Base-by-base conservation (phyloP, 2,329 filamentous ascomycete species). In the Colletotrichum tropicicola region DNA sequence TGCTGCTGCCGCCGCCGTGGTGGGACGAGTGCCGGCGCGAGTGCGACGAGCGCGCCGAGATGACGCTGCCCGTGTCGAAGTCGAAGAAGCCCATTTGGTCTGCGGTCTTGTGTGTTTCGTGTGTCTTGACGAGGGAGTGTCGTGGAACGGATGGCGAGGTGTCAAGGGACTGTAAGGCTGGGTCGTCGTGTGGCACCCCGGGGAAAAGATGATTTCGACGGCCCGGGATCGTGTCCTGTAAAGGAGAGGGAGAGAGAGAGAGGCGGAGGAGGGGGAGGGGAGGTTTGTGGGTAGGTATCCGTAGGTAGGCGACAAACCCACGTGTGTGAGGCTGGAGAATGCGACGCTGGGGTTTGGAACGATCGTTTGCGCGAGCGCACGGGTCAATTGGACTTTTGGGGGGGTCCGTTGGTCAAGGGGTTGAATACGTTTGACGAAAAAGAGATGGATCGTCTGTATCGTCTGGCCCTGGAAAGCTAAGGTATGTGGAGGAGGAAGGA, bases 31-130 rank as follows among this genome's bases (percentile, higher is more conserved):
- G 59, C 19, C 60, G 59, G 66, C 58, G 66, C 30, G 66, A 65
- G 57, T 68, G 67, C 27, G 67, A 68, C 27, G 64, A 61, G 30
- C 56, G 57, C 55, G 27, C 54, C 21, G 67, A 67, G 57, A 68
- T 32, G 47, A 68, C 65, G 59, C 59, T 65, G 25, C 45, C 67
- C 41, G 59, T 52, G 49, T 67, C 65, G 45, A 68, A 64, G 56
- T 68, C 65, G 41, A 67, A 68, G 56, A 68, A 67, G 47, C 67
- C 67, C 67, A 68, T 68, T 23, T 35, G n/a, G 45, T 21, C 19
- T 19, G 6, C 23, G 8, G 25, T 41, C 23, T 35, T 23, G 58
- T 12, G 27, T 43, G 37, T 35, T 23, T 51, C 13, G 10, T 32
- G 15, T 35, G 19, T 9, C 21, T 30, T 41, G 32, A n/a, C 13